Evolutionary conservation across 2,329 filamentous ascomycete genomes (phyloP).

Genomic region (Cladosporium cucumerinum): DNA sequence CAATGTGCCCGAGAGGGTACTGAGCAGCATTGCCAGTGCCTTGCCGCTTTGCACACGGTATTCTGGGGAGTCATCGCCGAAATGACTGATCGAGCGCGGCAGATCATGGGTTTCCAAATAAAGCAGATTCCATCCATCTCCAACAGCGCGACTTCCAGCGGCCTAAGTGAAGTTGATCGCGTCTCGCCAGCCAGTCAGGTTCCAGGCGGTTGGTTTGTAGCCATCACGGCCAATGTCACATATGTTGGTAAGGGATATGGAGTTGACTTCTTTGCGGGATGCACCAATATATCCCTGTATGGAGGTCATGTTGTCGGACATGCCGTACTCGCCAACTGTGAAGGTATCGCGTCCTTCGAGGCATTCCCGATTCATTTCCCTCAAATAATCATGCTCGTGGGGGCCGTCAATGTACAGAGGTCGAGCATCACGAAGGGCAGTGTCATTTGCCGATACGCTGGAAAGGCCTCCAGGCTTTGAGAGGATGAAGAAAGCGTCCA

Average conservation of each 20-base stretch:
- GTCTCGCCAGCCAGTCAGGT: conserved; percentile 25
- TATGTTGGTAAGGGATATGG: conserved; percentile 14
- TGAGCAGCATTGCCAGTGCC: conserved; percentile 57
- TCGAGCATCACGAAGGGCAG: conserved; percentile 13
- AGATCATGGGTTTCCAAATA: conserved; percentile 68
- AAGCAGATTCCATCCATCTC: conserved; percentile 60
- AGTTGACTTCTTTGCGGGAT: conserved; percentile 12
- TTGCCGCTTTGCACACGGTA: conserved; percentile 54
- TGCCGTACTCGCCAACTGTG: conserved; percentile 50
- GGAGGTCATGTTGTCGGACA: conserved; percentile 12
- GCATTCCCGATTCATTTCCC: conserved; percentile 39
- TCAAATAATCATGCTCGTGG: conserved; percentile 46
- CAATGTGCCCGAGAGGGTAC: conserved; percentile 59
- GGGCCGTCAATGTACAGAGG: conserved; percentile 36
- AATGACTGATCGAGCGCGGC: conserved; percentile 54
- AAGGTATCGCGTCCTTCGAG: conserved; percentile 35
- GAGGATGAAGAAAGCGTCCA: conserved; percentile 26
- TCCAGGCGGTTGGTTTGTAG: conserved; percentile 6
- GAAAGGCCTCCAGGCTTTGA: conserved; percentile 27
- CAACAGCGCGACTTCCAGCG: conserved; percentile 53
- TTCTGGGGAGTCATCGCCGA: conserved; percentile 49
- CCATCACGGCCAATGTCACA: conserved; percentile 10
- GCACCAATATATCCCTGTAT: conserved; percentile 11
- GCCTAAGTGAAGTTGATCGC: conserved; percentile 29
- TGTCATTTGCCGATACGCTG: conserved; percentile 24